Base-by-base conservation (phyloP, 495 filamentous ascomycete species). In the Podospora pseudocomata region DNA sequence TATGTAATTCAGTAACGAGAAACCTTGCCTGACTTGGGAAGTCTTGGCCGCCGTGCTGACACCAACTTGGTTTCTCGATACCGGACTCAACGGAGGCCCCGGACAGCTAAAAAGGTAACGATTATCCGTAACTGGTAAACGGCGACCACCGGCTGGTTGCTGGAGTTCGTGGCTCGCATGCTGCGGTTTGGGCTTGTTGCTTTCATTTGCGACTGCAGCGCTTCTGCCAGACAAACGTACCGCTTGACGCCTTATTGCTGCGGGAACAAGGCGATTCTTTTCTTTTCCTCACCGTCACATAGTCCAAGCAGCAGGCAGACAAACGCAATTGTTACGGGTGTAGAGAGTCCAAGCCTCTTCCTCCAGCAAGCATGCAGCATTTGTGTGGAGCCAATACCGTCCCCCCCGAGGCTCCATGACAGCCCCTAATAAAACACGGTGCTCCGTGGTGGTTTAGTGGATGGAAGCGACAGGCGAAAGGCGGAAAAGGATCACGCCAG, bases 31-130 rank as follows among this genome's bases (percentile, higher is more conserved):
- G 39, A 49, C 39, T 49, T 49, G 39, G 49, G 65, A 71, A 11
- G 66, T 56, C 54, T 71, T 77, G 20, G 70, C 75, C 54, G 60
- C 74, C 3, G 70, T 61, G 64, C 75, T 49, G 39, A 49, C 39
- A 49, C 39, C 39, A 49, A 16, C 39, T 13, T 49, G 39, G 39
- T 49, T 49, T 49, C 39, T 49, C 9, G 13, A 49, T 49, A 11
- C 5, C 39, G 13, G 39, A 49, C 39, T 49, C 39, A 49, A 49
- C 39, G 39, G 39, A 49, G 39, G 39, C 39, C 39, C 39, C 39
- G 39, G 39, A 13, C 13, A 49, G 39, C 39, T 5, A 49, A 49
- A 49, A 49, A 49, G 39, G 39, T 49, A 49, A 49, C 39, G 39
- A 49, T 49, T 49, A 23, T 23, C 23, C 23, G 23, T 23, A 49